Evolutionary conservation across 345 rosid genomes (phyloP).

Genomic region (Citrus medica): DNA sequence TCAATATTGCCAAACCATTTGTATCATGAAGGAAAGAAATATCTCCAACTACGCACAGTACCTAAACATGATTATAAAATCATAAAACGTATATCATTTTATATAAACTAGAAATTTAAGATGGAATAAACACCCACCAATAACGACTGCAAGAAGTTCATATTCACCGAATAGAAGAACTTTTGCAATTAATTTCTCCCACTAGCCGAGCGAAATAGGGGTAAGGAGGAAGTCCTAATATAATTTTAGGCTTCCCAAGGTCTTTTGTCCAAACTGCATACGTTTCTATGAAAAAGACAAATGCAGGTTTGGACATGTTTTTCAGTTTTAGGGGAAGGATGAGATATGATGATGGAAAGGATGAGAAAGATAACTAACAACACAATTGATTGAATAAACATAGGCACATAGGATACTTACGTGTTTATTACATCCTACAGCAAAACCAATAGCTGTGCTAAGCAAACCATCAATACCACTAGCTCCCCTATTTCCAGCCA

Average conservation of each 20-base stretch:
- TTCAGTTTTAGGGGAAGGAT: neutral
- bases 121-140: neutral
- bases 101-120: neutral
- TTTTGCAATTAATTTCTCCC: neutral
- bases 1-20: constrained; percentile 82
- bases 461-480: constrained; percentile 99
- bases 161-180: neutral
- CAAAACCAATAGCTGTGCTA: constrained; percentile 89
- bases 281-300: neutral
- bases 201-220: neutral
- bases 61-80: constrained; percentile 35
- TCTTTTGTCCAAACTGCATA: neutral
- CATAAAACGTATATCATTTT: neutral
- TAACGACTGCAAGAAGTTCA: neutral
- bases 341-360: neutral
- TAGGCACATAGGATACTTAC: constrained; percentile 34
- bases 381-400: neutral
- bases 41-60: constrained; percentile 79
- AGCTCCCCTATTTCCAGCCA: constrained; percentile 96
- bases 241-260: neutral
- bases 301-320: neutral
- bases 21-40: constrained; percentile 96
- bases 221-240: neutral
- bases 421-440: constrained; percentile 77
- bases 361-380: neutral